Conservation (phyloP, 495 filamentous ascomycete species). For the Haplographium delicatum region DNA sequence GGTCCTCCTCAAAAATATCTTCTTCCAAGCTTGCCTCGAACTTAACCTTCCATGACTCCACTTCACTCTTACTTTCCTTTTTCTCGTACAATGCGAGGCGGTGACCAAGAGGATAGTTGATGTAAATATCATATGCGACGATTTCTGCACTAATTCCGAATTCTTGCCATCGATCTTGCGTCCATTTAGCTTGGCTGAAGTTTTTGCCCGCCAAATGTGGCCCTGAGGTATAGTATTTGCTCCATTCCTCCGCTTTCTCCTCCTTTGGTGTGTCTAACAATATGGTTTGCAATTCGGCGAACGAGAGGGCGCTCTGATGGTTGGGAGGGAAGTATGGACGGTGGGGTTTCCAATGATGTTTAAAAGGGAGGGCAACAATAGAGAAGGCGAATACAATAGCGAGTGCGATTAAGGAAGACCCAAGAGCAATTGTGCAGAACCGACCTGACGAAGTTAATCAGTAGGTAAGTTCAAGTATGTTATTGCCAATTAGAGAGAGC, state of each 20-base stretch:
- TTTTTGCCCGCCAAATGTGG: conserved; percentile 89
- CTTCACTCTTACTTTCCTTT: conserved; percentile 18
- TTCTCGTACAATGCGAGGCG: conserved; percentile 70
- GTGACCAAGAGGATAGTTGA: conserved; percentile 84
- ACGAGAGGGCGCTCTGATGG: conserved; percentile 41
- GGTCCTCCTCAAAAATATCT: conserved; percentile 80
- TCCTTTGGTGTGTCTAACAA: conserved; percentile 66
- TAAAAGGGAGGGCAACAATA: conserved; percentile 40
- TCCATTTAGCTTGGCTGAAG: conserved; percentile 72
- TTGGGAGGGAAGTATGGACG: conserved; percentile 30
- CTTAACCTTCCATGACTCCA: conserved; percentile 50
- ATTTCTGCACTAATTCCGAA: conserved; percentile 71
- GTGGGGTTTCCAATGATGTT: conserved; percentile 28
- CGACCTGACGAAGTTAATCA: no score
- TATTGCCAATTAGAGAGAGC: no score
- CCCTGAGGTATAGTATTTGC: conserved; percentile 82
- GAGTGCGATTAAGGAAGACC: conserved; percentile 50
- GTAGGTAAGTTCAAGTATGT: no score
- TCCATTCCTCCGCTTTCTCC: conserved; percentile 72
- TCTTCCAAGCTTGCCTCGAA: conserved; percentile 83
- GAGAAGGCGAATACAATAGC: conserved; percentile 52
- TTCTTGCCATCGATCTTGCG: conserved; percentile 74
- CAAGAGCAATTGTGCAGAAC: conserved; percentile 63
- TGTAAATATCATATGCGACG: conserved; percentile 78
- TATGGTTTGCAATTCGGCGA: conserved; percentile 63